These are phyloP conservation scores for Talaromyces atroroseus DNA, from an alignment of 2,329 filamentous ascomycete species.

Conservation along the genomic window DNA sequence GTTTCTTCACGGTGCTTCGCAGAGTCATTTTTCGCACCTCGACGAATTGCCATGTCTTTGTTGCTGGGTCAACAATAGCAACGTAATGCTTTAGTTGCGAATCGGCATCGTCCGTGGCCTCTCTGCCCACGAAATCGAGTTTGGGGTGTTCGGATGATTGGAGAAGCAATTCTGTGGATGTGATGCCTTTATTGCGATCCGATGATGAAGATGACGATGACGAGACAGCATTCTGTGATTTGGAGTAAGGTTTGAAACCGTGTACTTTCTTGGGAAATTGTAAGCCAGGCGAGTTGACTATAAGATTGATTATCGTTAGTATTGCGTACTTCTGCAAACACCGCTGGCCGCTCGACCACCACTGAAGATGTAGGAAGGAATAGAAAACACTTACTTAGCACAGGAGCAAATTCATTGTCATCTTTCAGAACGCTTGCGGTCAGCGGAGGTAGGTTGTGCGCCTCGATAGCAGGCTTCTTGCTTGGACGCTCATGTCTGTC, in stretches of 20 bases:
- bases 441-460: conserved; percentile 35
- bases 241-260: conserved; percentile 39
- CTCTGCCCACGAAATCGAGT: conserved; percentile 54
- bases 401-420: conserved; percentile 43
- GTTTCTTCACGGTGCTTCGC: conserved; percentile 41
- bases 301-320: neutral
- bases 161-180: conserved; percentile 49
- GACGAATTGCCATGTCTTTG: conserved; percentile 49
- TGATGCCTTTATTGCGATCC: conserved; percentile 31
- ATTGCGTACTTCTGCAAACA: neutral
- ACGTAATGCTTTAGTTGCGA: conserved; percentile 55
- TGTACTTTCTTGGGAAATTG: conserved; percentile 26
- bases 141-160: conserved; percentile 57
- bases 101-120: conserved; percentile 47
- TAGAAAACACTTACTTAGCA: conserved; percentile 40
- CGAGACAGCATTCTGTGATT: conserved; percentile 41
- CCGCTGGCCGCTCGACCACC: neutral
- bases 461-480: conserved; percentile 44
- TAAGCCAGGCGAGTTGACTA: conserved; percentile 33
- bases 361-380: neutral
- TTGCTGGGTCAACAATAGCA: conserved; percentile 53
- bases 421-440: conserved; percentile 44
- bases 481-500: conserved; percentile 40
- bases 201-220: conserved; percentile 17
- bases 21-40: conserved; percentile 52